Evolutionary conservation across 306 rosid species (phyloP).

Genomic region (Begonia peltatifolia): DNA sequence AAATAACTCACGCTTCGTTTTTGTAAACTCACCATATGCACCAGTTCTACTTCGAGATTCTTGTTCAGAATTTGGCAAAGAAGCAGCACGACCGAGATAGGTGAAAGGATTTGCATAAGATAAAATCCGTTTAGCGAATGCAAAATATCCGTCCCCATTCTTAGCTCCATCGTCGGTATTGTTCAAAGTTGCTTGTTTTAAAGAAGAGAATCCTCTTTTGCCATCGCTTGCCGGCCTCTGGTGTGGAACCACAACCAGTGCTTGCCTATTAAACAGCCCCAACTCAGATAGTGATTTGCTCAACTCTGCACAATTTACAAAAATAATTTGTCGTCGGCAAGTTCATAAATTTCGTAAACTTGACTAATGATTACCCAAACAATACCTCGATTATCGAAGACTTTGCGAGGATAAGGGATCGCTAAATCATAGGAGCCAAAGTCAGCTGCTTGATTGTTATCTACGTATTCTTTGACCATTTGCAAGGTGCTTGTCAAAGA

Average conservation of each 20-base stretch:
- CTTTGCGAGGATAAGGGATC: conserved; percentile 47
- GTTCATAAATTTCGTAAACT: no score
- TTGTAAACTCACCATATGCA: no score
- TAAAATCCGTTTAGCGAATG: conserved; percentile 18
- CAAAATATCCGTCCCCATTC: conserved; percentile 27
- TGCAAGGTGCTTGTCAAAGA: conserved; percentile 28
- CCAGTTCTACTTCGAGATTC: conserved; percentile 15
- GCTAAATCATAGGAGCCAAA: conserved; percentile 40
- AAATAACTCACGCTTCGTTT: no score
- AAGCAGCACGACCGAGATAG: conserved; percentile 32
- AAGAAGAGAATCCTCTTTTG: conserved; percentile 7
- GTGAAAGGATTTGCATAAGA: conserved; percentile 44
- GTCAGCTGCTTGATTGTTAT: conserved; percentile 17
- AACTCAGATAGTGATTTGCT: conserved; percentile 28
- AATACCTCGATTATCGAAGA: conserved; percentile 31
- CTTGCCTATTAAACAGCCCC: conserved; percentile 40
- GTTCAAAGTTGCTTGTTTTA: conserved; percentile 1
- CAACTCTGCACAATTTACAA: conserved; percentile 21
- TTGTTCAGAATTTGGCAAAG: conserved; percentile 20
- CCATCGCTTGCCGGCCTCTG: conserved; percentile 10
- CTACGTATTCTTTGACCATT: conserved; percentile 30
- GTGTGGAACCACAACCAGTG: conserved; percentile 35
- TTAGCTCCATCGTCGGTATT: conserved; percentile 12
- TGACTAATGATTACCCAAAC: not conserved
- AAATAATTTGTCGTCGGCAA: not conserved